A percentile compares a stretch with the other conserved stretches of the same genome.
phyloP scores from a whole-genome alignment of 257 asterid genomes.

The Plantago elongata region DNA sequence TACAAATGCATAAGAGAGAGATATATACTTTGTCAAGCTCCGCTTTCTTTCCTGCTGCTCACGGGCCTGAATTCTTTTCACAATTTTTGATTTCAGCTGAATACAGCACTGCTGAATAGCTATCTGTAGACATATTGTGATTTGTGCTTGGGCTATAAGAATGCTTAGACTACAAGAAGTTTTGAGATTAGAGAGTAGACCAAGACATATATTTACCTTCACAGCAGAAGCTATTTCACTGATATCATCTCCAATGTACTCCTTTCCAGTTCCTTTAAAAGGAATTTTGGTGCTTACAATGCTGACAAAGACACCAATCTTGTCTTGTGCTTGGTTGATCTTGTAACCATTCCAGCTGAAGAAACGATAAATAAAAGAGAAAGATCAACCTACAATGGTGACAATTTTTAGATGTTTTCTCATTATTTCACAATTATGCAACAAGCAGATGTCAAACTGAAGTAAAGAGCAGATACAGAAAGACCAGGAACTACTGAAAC shows the following conservation, averaged over 20 bases:
- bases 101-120: constrained; percentile 79
- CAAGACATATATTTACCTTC: constrained; percentile 43
- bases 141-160: too few relatives aligned
- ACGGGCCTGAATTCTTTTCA: constrained; percentile 88
- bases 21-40: constrained; percentile 66
- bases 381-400: too few relatives aligned
- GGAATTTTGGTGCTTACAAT: constrained; percentile 94
- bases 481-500: neutral
- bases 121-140: constrained; percentile 37
- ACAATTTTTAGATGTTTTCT: neutral
- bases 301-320: constrained; percentile 86
- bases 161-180: constrained; percentile 24
- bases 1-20: constrained; percentile 16
- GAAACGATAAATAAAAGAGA: constrained; percentile 2
- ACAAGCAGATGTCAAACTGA: constrained; percentile 14
- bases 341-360: constrained; percentile 89
- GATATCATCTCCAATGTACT: constrained; percentile 91
- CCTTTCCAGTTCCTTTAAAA: constrained; percentile 93
- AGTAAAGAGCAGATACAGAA: neutral
- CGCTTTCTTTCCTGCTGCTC: constrained; percentile 96
- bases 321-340: constrained; percentile 90
- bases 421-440: constrained; percentile 9
- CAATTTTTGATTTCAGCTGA: constrained; percentile 78
- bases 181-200: neutral
- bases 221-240: constrained; percentile 91